These are phyloP conservation scores for Asterophora lycoperdoides DNA, from an alignment of 768 basidiomycete species.

Conservation along the genomic window DNA sequence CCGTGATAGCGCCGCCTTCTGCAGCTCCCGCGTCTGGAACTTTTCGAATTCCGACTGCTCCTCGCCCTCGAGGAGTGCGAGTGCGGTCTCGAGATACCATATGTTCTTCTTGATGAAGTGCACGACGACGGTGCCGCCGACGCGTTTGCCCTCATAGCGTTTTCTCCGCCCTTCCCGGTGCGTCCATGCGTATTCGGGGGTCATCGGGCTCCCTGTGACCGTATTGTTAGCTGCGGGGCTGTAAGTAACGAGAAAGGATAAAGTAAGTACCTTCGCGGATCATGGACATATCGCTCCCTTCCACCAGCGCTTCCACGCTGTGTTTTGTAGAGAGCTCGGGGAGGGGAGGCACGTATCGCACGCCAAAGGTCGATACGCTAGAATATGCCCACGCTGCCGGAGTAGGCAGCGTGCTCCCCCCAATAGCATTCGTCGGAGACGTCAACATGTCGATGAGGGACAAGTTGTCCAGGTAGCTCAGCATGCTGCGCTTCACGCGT, in stretches of 20 bases:
- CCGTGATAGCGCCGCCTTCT: constrained; percentile 17
- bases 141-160: constrained; percentile 62
- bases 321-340: constrained; percentile 60
- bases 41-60: constrained; percentile 58
- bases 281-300: constrained; percentile 82
- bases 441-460: constrained; percentile 31
- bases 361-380: constrained; percentile 82
- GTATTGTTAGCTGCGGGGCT: background rate
- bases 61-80: constrained; percentile 80
- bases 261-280: constrained; percentile 53
- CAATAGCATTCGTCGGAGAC: constrained; percentile 21
- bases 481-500: constrained; percentile 57
- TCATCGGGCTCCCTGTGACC: constrained; percentile 50
- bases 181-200: constrained; percentile 63
- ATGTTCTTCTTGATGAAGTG: constrained; percentile 97
- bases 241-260: background rate
- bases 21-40: constrained; percentile 27
- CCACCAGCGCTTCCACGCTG: constrained; percentile 88
- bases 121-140: constrained; percentile 92
- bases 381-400: constrained; percentile 44
- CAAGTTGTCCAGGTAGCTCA: constrained; percentile 44
- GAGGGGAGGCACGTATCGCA: constrained; percentile 66
- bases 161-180: constrained; percentile 65
- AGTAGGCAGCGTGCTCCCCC: constrained; percentile 31
- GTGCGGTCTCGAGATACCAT: constrained; percentile 93